Base-by-base conservation (phyloP, 2,329 filamentous ascomycete genomes). In the Huntiella moniliformis region DNA sequence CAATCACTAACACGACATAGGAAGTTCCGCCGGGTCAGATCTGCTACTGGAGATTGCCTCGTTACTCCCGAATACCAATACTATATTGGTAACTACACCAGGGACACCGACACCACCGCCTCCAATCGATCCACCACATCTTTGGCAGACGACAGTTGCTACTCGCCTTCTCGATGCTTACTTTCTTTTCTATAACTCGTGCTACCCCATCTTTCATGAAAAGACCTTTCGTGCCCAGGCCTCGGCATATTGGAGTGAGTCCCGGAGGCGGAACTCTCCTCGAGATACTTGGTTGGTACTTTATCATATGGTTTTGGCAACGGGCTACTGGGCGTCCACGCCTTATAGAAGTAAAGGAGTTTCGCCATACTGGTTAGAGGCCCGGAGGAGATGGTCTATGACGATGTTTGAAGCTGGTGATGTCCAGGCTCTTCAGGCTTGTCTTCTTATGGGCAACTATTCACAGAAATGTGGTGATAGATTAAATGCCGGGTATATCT, bases 401-500 rank as follows among this genome's bases (percentile, higher is more conserved):
- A 60, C 63, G 34, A 60, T 60, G 39, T 56, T 69, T 3, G 66
- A 70, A 50, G 58, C 58, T 11, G 67, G 66, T 1, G 67, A 63
- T 36, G 51, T 69, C 8, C 60, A 61, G 3, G 54, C 66, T 0
- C 64, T 69, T 1, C 67, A 68, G 50, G 61, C 61, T 0, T 55
- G 70, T n/a, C 56, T 58, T 1, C 55, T 70, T 2, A 59, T 61
- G 43, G 62, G 61, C 0, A 69, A 69, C 41, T 70, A 70, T 52
- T 57, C 68, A 3, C 68, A 71, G 48, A 70, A 70, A 51, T 42
- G 39, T 16, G 58, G 63, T 18, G 63, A 71, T 47, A 59, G 66
- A 11, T 67, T 67, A 3, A 71, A 71, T 51, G 68, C 67, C 0
- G 66, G 66, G 0, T 70, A 69, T 53, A 70, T 68, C 51, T 67